A percentile compares a stretch with the other conserved stretches of the same genome.
These are phyloP conservation scores for Calonectria henricotiae DNA, from an alignment of 2,329 filamentous ascomycete genomes.

Conservation along the genomic window DNA sequence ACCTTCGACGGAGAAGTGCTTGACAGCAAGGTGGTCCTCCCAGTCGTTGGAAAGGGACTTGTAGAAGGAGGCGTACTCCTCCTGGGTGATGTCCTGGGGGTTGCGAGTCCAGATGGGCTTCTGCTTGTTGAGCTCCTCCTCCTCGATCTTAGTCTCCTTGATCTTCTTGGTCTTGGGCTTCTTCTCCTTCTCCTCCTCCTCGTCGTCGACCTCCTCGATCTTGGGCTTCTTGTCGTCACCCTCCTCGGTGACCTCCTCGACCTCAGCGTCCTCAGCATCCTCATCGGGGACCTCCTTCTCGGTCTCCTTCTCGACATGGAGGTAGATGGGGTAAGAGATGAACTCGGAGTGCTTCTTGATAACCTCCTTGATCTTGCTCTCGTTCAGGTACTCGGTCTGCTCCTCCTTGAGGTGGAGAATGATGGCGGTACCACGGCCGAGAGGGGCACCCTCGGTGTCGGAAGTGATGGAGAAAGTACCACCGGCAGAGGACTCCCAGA, in stretches of 20 bases:
- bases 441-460: conserved; percentile 91
- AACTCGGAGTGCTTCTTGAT: conserved; percentile 99
- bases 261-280: conserved; percentile 73
- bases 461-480: conserved; percentile 95
- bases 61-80: conserved; percentile 99
- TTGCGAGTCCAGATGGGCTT: conserved; percentile 99
- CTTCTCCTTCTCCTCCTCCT: conserved; percentile 90
- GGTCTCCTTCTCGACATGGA: conserved; percentile 98
- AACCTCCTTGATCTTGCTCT: conserved; percentile 99
- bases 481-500: conserved; percentile 98
- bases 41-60: conserved; percentile 99
- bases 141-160: conserved; percentile 98
- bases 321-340: conserved; percentile 99
- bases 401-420: conserved; percentile 99
- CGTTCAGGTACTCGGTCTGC: conserved; percentile 98
- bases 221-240: conserved; percentile 95
- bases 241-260: conserved; percentile 72
- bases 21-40: conserved; percentile 99
- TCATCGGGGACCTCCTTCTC: conserved; percentile 99
- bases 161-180: conserved; percentile 99
- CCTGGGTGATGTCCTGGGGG: conserved; percentile 92
- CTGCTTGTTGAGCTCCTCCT: conserved; percentile 99
- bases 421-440: conserved; percentile 97
- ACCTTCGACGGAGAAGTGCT: conserved; percentile 99
- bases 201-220: conserved; percentile 92